Evolutionary conservation across 768 basidiomycete species (phyloP).

Genomic region (Leccinum pellstonianum): DNA sequence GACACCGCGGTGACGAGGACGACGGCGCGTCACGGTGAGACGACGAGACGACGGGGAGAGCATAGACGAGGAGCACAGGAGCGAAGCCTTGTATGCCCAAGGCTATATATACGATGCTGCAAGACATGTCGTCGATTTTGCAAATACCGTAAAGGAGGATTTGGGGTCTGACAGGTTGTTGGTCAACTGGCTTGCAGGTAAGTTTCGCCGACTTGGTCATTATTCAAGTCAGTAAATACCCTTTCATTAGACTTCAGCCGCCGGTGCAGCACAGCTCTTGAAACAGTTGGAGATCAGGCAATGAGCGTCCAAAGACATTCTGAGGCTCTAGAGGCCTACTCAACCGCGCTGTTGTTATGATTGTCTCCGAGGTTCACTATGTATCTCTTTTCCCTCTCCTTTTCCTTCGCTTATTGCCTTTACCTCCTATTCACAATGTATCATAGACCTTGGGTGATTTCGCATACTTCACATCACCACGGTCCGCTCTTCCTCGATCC

Average conservation of each 20-base stretch:
- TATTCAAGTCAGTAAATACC: neutral
- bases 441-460: too few relatives aligned
- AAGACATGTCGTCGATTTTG: neutral
- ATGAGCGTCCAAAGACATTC: neutral
- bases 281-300: neutral
- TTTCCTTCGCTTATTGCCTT: too few relatives aligned
- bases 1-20: too few relatives aligned
- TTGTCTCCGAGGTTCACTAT: too few relatives aligned
- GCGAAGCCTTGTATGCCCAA: slow-evolving; percentile 3
- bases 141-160: neutral
- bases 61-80: too few relatives aligned
- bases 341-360: neutral
- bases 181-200: slow-evolving; percentile 9
- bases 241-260: slow-evolving; percentile 1
- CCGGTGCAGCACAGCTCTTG: neutral
- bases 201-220: neutral
- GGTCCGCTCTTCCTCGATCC: too few relatives aligned
- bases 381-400: too few relatives aligned
- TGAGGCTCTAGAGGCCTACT: slow-evolving; percentile 1
- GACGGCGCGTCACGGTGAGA: too few relatives aligned
- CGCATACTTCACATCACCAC: too few relatives aligned
- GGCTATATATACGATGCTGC: slow-evolving; percentile 2
- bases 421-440: too few relatives aligned
- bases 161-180: neutral
- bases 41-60: too few relatives aligned